Base-by-base conservation (phyloP, 139 green algal species). In the Edaphochlamys debaryana region DNA sequence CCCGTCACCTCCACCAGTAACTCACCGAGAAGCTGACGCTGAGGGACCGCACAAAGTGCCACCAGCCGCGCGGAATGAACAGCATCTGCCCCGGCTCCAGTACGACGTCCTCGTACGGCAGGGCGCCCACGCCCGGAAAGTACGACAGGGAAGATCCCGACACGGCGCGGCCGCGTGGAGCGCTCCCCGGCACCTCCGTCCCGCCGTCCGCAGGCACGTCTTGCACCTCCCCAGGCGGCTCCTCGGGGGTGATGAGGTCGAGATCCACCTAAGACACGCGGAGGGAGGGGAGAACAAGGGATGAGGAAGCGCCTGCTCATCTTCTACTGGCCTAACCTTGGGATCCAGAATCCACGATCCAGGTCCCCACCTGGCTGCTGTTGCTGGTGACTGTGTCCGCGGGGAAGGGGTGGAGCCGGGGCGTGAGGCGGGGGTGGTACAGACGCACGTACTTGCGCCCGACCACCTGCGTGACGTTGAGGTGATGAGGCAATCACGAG, bases 371-470 rank as follows among this genome's bases (percentile, higher is more conserved):
- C 73, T 79, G 60, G 73, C 80, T 87, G 60, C 80, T 89, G 87
- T 94, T 95, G 79, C 77, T 88, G 86, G 86, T 84, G 76, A 96
- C 94, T 23, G 78, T 89, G 29, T 78, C 89, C 20, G 89, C 76
- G 11, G 66, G 23, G 72, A 89, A 88, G 0, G 95, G 92, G 79
- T 95, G 94, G 82, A 98, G 64, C 5, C 37, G 11, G 3, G 48
- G 0, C 20, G 89, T 91, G 20, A 87, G 38, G 1, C 50, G 30
- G 0, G 95, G 93, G 5, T 77, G 15, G 87, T 98, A 99, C 62
- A 99, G 84, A 11, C 96, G 92, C 25, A 99, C 89, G 84, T 99
- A 99, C 92, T 99, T 99, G 79, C 71, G 67, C 8, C 96, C 96
- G 19, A 98, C 94, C 52, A 96, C 95, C 88, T 96, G 91, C 66